These are phyloP conservation scores for Pichia membranifaciens DNA, from an alignment of 805 yeast species.

Conservation along the genomic window DNA sequence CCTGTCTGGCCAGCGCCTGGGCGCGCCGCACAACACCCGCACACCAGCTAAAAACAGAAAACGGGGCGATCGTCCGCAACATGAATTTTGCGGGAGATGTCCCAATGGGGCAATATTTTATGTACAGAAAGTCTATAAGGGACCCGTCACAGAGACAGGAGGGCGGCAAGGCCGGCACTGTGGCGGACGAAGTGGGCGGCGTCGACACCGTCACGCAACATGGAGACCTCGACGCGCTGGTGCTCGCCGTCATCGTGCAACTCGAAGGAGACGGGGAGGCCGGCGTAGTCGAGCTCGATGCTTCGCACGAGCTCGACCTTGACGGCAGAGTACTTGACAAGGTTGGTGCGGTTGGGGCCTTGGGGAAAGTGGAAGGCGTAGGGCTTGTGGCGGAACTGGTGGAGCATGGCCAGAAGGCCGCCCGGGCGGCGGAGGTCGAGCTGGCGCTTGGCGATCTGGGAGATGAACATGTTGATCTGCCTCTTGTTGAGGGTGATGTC, in stretches of 20 bases:
- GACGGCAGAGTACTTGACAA: conserved; percentile 10
- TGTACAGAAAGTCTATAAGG: background rate
- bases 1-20: too few relatives aligned
- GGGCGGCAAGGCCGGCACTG: conserved; percentile 8
- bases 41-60: too few relatives aligned
- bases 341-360: too few relatives aligned
- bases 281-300: conserved; percentile 26
- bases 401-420: conserved; percentile 7
- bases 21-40: too few relatives aligned
- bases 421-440: conserved; percentile 17
- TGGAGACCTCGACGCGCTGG: conserved; percentile 23
- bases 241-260: conserved; percentile 23
- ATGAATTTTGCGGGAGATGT: conserved; percentile 1
- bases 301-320: conserved; percentile 22
- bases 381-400: conserved; percentile 11
- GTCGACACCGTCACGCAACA: conserved; percentile 18
- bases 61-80: conserved; percentile 2
- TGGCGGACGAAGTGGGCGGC: conserved; percentile 4
- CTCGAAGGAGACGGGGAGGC: conserved; percentile 23
- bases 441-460: conserved; percentile 18
- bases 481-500: conserved; percentile 17
- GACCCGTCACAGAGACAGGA: background rate
- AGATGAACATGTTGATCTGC: conserved; percentile 19
- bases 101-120: too few relatives aligned
- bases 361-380: conserved; percentile 7